Evolutionary conservation across 805 yeast species (phyloP).

Genomic region (Zygoascus ofunaensis): DNA sequence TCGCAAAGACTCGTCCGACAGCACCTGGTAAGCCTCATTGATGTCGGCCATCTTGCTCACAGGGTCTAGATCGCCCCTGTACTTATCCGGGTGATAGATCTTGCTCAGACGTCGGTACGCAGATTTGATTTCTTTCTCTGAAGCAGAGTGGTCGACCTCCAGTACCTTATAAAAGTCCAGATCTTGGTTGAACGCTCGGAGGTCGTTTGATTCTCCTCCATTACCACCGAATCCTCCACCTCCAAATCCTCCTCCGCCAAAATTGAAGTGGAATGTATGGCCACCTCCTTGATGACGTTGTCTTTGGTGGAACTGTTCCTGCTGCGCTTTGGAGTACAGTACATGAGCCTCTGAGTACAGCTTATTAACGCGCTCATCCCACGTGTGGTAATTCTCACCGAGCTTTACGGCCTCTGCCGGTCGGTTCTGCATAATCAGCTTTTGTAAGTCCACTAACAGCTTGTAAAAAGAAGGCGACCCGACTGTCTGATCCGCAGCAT

Average conservation of each 20-base stretch:
- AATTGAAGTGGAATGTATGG: too few relatives aligned
- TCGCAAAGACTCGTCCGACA: conserved; percentile 56
- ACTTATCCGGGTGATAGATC: conserved; percentile 88
- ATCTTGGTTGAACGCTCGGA: conserved; percentile 26
- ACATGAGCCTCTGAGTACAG: background rate
- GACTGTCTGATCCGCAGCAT: background rate
- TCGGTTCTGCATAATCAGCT: background rate
- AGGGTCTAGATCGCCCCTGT: conserved; percentile 59
- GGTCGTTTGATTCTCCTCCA: conserved; percentile 24
- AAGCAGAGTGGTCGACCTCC: conserved; percentile 59
- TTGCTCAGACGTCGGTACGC: conserved; percentile 74
- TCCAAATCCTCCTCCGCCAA: background rate
- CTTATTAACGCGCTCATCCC: background rate
- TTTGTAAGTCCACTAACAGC: background rate
- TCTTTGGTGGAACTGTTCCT: background rate
- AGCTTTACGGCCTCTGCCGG: background rate
- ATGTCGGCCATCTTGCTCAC: conserved; percentile 78
- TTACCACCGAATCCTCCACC: conserved; percentile 10
- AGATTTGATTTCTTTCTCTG: conserved; percentile 61
- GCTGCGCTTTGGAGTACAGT: background rate
- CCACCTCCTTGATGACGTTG: background rate
- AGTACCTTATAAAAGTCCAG: conserved; percentile 70
- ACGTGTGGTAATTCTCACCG: background rate
- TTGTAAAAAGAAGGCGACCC: background rate
- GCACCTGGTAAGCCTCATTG: conserved; percentile 84